These are phyloP conservation scores for Ophiocordyceps camponoti-rufipedis DNA, from an alignment of 2,329 filamentous ascomycete genomes.

Conservation along the genomic window DNA sequence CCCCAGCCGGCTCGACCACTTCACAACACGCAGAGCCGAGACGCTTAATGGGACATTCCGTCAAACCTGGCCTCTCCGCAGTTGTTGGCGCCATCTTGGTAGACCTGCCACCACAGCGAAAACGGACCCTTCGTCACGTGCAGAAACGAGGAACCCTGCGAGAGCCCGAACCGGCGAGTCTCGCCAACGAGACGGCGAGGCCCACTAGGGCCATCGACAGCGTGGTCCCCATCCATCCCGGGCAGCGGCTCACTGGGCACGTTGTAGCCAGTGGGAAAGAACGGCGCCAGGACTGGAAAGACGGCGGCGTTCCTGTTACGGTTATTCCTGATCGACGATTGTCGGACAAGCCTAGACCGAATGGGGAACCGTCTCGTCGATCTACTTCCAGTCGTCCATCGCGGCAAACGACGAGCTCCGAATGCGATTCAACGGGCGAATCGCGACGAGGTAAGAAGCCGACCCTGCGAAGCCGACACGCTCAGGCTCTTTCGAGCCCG, in stretches of 20 bases:
- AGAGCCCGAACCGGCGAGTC: conserved; percentile 16
- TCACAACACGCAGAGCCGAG: conserved; percentile 24
- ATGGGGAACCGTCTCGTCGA: conserved; percentile 33
- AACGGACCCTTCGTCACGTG: conserved; percentile 41
- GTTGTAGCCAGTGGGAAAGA: conserved; percentile 33
- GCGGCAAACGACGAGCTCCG: conserved; percentile 32
- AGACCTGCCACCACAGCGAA: conserved; percentile 25
- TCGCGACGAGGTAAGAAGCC: conserved; percentile 2
- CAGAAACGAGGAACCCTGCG: conserved; percentile 34
- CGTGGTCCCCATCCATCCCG: not conserved
- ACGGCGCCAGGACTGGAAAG: conserved; percentile 39
- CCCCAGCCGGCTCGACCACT: conserved; percentile 19
- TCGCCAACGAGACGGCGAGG: conserved; percentile 1
- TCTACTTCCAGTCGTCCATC: conserved; percentile 42
- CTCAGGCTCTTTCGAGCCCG: not conserved
- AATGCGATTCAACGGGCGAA: conserved; percentile 25
- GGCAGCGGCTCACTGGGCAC: conserved; percentile 24
- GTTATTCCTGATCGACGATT: conserved; percentile 41
- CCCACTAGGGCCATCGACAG: not conserved
- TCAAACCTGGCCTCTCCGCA: conserved; percentile 34
- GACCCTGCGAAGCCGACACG: not conserved
- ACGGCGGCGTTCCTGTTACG: conserved; percentile 42
- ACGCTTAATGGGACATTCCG: conserved; percentile 35
- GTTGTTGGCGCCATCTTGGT: conserved; percentile 40
- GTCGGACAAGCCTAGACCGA: conserved; percentile 32